Conservation (phyloP, 768 basidiomycete species). For the Multifurca ochricompacta region DNA sequence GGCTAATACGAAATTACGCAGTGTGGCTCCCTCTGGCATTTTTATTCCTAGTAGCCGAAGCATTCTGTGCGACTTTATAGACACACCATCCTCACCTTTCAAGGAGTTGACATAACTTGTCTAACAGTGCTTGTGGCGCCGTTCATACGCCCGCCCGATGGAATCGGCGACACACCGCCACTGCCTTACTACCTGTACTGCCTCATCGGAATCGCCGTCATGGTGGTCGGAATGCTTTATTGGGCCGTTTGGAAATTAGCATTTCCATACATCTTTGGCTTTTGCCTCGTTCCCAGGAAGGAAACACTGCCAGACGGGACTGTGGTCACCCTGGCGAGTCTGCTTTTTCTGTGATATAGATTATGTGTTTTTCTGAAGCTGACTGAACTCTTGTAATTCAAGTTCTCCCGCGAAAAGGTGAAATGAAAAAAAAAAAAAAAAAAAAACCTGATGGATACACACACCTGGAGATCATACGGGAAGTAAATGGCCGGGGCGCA, state of each 20-base stretch:
- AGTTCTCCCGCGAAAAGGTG: conserved; percentile 12
- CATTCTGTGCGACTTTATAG: conserved; percentile 37
- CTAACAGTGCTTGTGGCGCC: conserved; percentile 50
- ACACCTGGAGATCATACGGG: too few relatives aligned
- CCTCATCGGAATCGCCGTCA: conserved; percentile 43
- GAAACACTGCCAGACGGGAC: conserved; percentile 45
- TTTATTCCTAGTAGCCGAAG: conserved; percentile 45
- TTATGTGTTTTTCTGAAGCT: too few relatives aligned
- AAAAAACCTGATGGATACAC: too few relatives aligned
- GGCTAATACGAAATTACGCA: conserved; percentile 26
- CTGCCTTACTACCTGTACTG: conserved; percentile 56
- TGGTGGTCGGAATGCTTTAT: conserved; percentile 40
- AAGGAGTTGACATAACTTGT: not conserved
- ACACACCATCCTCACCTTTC: not conserved
- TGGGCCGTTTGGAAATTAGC: conserved; percentile 49
- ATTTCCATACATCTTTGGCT: conserved; percentile 42
- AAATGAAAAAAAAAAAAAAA: too few relatives aligned
- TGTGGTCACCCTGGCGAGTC: conserved; percentile 42
- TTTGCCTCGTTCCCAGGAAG: conserved; percentile 41
- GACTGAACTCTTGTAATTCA: not conserved
- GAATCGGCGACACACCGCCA: conserved; percentile 52
- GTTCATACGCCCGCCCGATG: conserved; percentile 45
- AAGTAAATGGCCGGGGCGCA: too few relatives aligned
- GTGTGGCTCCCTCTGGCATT: conserved; percentile 51
- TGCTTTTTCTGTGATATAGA: not conserved